These are phyloP conservation scores for Phytophthora tubulina DNA, from an alignment of 352 stramenopile species.

Conservation along the genomic window DNA sequence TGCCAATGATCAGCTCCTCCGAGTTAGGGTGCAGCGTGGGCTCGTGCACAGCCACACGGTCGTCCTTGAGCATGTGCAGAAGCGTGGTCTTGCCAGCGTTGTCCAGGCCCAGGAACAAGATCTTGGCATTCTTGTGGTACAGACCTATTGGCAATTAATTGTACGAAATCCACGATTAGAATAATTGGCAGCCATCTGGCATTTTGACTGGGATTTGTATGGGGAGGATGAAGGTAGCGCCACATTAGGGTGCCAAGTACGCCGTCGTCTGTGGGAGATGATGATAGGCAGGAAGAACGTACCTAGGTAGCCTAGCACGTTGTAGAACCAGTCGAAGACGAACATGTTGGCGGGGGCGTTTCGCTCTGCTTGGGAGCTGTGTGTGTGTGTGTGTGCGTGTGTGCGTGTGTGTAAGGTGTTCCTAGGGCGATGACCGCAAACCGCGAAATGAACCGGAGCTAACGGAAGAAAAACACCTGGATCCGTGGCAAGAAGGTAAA, in stretches of 20 bases:
- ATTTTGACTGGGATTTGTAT: constrained; percentile 29
- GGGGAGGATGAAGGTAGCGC: background rate
- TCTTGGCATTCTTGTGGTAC: constrained; percentile 99
- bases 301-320: constrained; percentile 94
- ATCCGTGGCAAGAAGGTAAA: background rate
- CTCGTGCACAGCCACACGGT: constrained; percentile 96
- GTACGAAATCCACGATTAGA: constrained; percentile 22
- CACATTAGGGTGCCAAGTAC: background rate
- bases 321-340: constrained; percentile 97
- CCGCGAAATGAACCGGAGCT: constrained; percentile 38
- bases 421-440: constrained; percentile 44
- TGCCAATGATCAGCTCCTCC: constrained; percentile 94
- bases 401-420: constrained; percentile 8
- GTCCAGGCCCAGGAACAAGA: constrained; percentile 99
- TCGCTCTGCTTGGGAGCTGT: background rate
- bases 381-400: too few relatives aligned
- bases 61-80: constrained; percentile 99
- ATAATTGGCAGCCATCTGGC: constrained; percentile 24
- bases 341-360: constrained; percentile 81
- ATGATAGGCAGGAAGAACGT: constrained; percentile 29
- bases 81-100: constrained; percentile 99
- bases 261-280: background rate
- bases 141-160: constrained; percentile 84
- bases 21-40: constrained; percentile 97
- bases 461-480: constrained; percentile 27